Evolutionary conservation across 2,329 filamentous ascomycete genomes (phyloP).

Genomic region (Elsinoe perseae): DNA sequence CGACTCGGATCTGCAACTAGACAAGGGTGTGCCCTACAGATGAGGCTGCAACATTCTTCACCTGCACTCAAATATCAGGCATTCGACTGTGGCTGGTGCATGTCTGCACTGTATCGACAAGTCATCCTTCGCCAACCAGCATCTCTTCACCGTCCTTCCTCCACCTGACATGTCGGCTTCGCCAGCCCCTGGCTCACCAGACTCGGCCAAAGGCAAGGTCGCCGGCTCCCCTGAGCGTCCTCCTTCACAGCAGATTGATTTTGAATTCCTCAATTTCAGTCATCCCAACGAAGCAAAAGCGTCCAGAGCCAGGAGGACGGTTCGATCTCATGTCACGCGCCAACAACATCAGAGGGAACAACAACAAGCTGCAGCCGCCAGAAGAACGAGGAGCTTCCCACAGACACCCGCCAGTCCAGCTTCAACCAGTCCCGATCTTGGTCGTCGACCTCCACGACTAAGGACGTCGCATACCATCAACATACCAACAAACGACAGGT

Average conservation of each 20-base stretch:
- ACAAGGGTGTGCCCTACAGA: background rate
- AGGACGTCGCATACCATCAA: slow-evolving; percentile 15
- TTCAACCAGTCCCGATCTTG: background rate
- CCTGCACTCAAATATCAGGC: slow-evolving; percentile 7
- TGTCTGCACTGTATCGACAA: background rate
- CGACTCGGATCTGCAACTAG: background rate
- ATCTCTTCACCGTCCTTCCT: background rate
- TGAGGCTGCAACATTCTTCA: slow-evolving; percentile 12
- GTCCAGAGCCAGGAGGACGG: slow-evolving; percentile 26
- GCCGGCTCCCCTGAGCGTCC: slow-evolving; percentile 12
- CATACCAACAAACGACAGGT: slow-evolving; percentile 15
- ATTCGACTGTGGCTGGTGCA: slow-evolving; percentile 10
- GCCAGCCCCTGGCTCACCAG: slow-evolving; percentile 4
- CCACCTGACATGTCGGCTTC: slow-evolving; percentile 7
- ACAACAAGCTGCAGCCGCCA: slow-evolving; percentile 22
- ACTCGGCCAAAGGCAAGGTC: slow-evolving; percentile 7
- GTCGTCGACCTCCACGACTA: slow-evolving; percentile 16
- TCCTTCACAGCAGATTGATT: slow-evolving; percentile 6
- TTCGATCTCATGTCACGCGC: slow-evolving; percentile 30
- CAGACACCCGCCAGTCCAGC: background rate
- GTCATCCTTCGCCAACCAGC: background rate
- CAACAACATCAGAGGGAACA: slow-evolving; percentile 27
- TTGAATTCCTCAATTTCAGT: slow-evolving; percentile 19
- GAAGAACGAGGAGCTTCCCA: slow-evolving; percentile 18
- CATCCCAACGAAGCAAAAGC: slow-evolving; percentile 31